Evolutionary conservation across 2,329 filamentous ascomycete species (phyloP).

Genomic region (Gnomoniopsis smithogilvyi): DNA sequence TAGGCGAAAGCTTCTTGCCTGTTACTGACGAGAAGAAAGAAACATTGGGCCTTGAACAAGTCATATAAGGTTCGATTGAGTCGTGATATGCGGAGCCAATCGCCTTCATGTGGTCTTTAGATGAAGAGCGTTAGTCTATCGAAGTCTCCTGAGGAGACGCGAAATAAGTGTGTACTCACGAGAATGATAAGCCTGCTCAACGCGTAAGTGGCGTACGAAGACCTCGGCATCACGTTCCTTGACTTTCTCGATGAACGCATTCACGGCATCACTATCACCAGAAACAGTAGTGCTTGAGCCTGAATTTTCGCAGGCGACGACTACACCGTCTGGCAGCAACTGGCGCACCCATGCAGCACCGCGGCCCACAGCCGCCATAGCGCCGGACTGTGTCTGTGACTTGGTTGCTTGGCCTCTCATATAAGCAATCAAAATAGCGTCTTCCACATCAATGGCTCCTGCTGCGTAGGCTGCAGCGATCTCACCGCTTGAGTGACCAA

Average conservation of each 20-base stretch:
- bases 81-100: no score
- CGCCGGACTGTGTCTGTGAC: constrained; percentile 11
- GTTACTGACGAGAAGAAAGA: constrained; percentile 1
- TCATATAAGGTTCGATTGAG: no score
- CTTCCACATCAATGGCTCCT: constrained; percentile 14
- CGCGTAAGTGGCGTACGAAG: neutral
- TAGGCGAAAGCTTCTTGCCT: neutral
- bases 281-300: constrained; percentile 1
- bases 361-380: constrained; percentile 23
- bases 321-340: neutral
- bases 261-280: constrained; percentile 13
- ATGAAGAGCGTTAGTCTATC: no score
- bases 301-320: constrained; percentile 9
- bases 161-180: no score
- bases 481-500: constrained; percentile 32
- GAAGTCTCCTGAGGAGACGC: no score
- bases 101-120: no score
- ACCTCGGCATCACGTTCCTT: neutral
- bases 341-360: neutral
- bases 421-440: constrained; percentile 22
- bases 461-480: constrained; percentile 40
- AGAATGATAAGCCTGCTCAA: constrained; percentile 14
- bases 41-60: neutral
- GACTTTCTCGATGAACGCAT: neutral
- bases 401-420: constrained; percentile 19